phyloP scores from a whole-genome alignment of 371 early-diverging fungal species.

The Mortierella sp. region DNA sequence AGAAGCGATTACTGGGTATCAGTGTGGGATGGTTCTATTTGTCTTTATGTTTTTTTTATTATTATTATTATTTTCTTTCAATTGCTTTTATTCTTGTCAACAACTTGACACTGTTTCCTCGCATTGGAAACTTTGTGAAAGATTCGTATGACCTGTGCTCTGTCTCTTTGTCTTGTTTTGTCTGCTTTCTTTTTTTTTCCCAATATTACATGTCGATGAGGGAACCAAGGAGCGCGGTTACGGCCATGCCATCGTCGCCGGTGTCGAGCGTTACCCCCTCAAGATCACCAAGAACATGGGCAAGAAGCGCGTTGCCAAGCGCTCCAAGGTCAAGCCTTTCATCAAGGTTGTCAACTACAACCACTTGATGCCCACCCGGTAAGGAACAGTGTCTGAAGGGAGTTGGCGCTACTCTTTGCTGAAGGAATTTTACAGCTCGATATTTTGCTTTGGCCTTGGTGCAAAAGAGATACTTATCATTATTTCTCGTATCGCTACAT shows the following conservation, averaged over 20 bases:
- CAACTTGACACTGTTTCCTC: constrained; percentile 45
- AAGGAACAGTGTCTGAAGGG: constrained; percentile 20
- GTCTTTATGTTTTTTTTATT: background rate
- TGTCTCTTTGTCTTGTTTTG: constrained; percentile 32
- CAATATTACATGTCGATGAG: constrained; percentile 79
- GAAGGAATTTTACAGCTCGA: background rate
- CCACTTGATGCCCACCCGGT: constrained; percentile 99
- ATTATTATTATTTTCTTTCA: constrained; percentile 8
- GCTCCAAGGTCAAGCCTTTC: constrained; percentile 98
- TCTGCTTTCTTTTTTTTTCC: constrained; percentile 23
- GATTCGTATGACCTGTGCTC: constrained; percentile 58
- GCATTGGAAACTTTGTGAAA: constrained; percentile 51
- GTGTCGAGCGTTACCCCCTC: constrained; percentile 96
- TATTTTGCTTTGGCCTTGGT: background rate
- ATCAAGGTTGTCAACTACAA: constrained; percentile 98
- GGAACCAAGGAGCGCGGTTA: constrained; percentile 94
- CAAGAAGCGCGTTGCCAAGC: constrained; percentile 94
- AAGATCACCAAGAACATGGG: constrained; percentile 96
- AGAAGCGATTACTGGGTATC: no score
- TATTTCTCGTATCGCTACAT: background rate
- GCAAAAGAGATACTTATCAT: background rate
- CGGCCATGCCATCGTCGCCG: constrained; percentile 97
- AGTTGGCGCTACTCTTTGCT: background rate
- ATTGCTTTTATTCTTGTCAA: constrained; percentile 10
- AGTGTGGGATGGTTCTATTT: constrained; percentile 1